Evolutionary conservation across 177 flowering plant species (phyloP), one percentile per base, ranked within the genome.

Genomic region (Vitis hybrid): DNA sequence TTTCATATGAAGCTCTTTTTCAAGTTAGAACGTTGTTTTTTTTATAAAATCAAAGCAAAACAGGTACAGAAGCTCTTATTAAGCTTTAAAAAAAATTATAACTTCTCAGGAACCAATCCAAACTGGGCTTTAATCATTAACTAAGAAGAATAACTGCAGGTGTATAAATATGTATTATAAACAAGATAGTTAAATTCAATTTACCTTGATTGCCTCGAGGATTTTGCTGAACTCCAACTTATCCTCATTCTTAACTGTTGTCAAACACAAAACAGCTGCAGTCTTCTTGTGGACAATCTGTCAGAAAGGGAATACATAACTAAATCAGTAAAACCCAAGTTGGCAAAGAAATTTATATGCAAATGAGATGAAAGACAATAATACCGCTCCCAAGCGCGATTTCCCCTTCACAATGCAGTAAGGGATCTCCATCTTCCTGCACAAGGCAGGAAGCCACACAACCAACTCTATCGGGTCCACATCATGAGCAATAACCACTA

Each of bases 161-260:
- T 34, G 39, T 34, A 34, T 34, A 34, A 34, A 34, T 34, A 34
- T 34, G 39, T 4, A 34, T 34, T 34, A 34, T 34, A 5, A 34
- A 34, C 39, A 1, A 34, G 39, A 34, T 34, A 3, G 5, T 2
- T 1, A 22, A 53, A 50, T 22, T 12, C 2, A 12, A 29, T 20
- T 5, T 63, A 89, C 94, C 91, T 89, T 89, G 67, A 89, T 83
- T 2, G 92, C 91, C 78, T 89, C 94, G 4, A 89, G 56, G 50
- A 89, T 79, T 67, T 75, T 86, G 82, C 89, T 86, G 79, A 88
- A 89, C 16, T 89, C 94, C 74, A 89, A 9, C 76, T 88, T 89
- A 67, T 89, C 94, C 66, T 88, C 92, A 68, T 88, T 89, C 84
- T 89, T 89, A 1, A 89, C 91, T 1, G 88, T 75, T 49, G 94